Percentiles rank a stretch among this genome's conserved stretches.
Evolutionary conservation across 495 filamentous ascomycete genomes (phyloP).

Genomic region (Penicillium malachiteum): DNA sequence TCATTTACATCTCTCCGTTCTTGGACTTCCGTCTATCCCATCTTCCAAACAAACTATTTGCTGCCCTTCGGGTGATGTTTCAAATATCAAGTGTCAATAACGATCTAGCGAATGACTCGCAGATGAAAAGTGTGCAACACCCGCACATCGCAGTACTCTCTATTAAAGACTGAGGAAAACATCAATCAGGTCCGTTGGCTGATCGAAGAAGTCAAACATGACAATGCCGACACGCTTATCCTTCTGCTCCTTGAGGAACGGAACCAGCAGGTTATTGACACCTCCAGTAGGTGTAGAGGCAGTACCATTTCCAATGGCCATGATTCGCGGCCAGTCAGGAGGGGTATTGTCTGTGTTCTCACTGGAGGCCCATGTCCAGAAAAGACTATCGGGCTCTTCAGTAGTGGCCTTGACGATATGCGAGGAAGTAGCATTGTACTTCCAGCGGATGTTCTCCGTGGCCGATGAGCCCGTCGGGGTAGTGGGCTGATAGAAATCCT

Average conservation of each 20-base stretch:
- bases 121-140: too few relatives aligned
- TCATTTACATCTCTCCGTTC: too few relatives aligned
- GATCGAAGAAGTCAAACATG: slow-evolving; percentile 50
- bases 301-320: slow-evolving; percentile 47
- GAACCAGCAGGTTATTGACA: slow-evolving; percentile 29
- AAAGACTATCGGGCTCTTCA: slow-evolving; percentile 34
- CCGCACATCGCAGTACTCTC: background rate
- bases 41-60: too few relatives aligned
- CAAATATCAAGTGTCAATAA: too few relatives aligned
- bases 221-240: slow-evolving; percentile 39
- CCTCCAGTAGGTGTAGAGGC: slow-evolving; percentile 36
- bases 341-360: slow-evolving; percentile 42
- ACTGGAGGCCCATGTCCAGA: slow-evolving; percentile 50
- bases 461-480: slow-evolving; percentile 26
- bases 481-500: slow-evolving; percentile 41
- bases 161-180: slow-evolving; percentile 8
- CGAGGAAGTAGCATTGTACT: slow-evolving; percentile 38
- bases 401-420: slow-evolving; percentile 33
- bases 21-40: too few relatives aligned
- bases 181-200: slow-evolving; percentile 17
- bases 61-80: too few relatives aligned
- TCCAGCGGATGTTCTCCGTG: slow-evolving; percentile 37
- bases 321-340: slow-evolving; percentile 44
- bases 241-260: slow-evolving; percentile 22
- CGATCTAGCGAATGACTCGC: too few relatives aligned